phyloP scores from a whole-genome alignment of 805 yeast species.

The Kodamaea kaohsiungensis region DNA sequence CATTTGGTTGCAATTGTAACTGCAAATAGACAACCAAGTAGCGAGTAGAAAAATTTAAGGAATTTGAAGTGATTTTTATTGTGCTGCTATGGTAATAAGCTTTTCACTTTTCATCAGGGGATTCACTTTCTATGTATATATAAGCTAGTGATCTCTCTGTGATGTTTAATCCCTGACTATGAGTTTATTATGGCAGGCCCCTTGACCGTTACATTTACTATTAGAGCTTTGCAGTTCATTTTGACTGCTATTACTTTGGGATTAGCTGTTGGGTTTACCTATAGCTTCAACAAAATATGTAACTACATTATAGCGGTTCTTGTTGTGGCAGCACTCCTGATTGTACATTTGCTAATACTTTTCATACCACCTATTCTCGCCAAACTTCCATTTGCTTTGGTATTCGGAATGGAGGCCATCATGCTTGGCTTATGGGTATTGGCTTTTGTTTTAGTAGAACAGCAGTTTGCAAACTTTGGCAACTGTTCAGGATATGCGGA shows the following conservation, averaged over 20 bases:
- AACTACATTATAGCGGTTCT: slow-evolving; percentile 7
- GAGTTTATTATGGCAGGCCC: slow-evolving; percentile 1
- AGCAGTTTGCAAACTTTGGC: slow-evolving; percentile 6
- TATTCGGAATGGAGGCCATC: slow-evolving; percentile 6
- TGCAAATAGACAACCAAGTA: background rate
- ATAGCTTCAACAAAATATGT: background rate
- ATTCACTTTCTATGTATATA: background rate
- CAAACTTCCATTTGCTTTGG: slow-evolving; percentile 5
- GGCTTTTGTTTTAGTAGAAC: slow-evolving; percentile 7
- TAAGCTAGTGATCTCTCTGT: background rate
- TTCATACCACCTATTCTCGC: slow-evolving; percentile 5
- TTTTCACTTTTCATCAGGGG: background rate
- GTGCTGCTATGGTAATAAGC: slow-evolving; percentile 2
- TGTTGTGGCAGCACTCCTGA: slow-evolving; percentile 5
- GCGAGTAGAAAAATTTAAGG: background rate
- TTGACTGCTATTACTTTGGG: slow-evolving; percentile 8
- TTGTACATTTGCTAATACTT: slow-evolving; percentile 6
- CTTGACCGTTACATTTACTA: slow-evolving; percentile 5
- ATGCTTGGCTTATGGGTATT: slow-evolving; percentile 11
- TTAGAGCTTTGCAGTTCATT: slow-evolving; percentile 9
- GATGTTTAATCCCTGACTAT: background rate
- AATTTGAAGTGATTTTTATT: background rate
- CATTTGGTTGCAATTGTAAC: slow-evolving; percentile 5
- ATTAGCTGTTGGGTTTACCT: slow-evolving; percentile 3
- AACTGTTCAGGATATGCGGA: slow-evolving; percentile 7